Evolutionary conservation across 192 early-diverging fungal genomes (phyloP).

Genomic region (Dimargaris cristalligena): DNA sequence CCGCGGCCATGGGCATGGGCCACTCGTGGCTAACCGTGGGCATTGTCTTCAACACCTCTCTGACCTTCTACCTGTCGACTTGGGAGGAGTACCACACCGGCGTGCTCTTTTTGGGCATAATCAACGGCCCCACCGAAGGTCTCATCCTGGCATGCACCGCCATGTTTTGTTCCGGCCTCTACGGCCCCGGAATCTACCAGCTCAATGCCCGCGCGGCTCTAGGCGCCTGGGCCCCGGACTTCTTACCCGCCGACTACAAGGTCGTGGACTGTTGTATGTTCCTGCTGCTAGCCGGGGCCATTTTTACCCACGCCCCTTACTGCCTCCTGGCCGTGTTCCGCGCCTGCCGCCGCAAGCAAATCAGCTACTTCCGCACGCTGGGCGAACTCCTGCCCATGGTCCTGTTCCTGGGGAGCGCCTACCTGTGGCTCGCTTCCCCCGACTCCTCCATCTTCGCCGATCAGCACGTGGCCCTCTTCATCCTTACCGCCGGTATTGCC

Average conservation of each 20-base stretch:
- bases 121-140: slow-evolving; percentile 79
- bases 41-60: slow-evolving; percentile 44
- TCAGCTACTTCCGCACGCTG: slow-evolving; percentile 40
- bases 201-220: slow-evolving; percentile 17
- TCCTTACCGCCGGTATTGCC: slow-evolving; percentile 56
- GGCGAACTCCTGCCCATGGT: slow-evolving; percentile 46
- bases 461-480: slow-evolving; percentile 57
- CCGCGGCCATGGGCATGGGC: slow-evolving; percentile 55
- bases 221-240: background rate
- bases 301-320: slow-evolving; percentile 20
- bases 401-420: slow-evolving; percentile 39
- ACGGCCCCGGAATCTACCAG: slow-evolving; percentile 30
- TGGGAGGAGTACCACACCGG: slow-evolving; percentile 87
- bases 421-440: slow-evolving; percentile 51
- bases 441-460: slow-evolving; percentile 46
- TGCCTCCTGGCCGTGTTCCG: slow-evolving; percentile 25
- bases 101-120: slow-evolving; percentile 59
- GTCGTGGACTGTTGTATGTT: slow-evolving; percentile 20
- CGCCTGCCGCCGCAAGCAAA: slow-evolving; percentile 35
- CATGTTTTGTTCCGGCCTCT: slow-evolving; percentile 52
- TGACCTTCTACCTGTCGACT: slow-evolving; percentile 70
- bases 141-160: slow-evolving; percentile 48
- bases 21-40: slow-evolving; percentile 42
- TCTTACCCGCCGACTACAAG: slow-evolving; percentile 25
- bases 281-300: slow-evolving; percentile 16